Conservation (phyloP, 2,329 filamentous ascomycete species). For the Ophiostoma australiae region DNA sequence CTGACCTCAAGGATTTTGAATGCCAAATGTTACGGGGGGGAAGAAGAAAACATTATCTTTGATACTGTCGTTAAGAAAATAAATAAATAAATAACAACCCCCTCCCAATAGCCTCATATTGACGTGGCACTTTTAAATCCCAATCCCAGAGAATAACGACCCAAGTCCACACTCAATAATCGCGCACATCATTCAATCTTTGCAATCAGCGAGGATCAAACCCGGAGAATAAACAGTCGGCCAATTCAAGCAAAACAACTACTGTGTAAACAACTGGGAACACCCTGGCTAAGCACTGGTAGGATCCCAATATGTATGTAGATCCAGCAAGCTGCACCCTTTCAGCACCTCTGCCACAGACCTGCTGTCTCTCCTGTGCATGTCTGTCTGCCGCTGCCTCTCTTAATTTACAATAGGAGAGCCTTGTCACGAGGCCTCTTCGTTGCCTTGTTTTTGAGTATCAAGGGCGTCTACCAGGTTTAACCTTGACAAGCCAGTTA, state of each 20-base stretch:
- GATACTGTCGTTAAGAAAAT: too few species aligned
- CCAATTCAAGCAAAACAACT: too few species aligned
- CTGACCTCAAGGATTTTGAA: too few species aligned
- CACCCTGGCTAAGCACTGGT: not conserved
- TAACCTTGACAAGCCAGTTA: too few species aligned
- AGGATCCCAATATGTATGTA: too few species aligned
- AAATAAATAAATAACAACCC: too few species aligned
- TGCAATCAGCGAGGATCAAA: not conserved
- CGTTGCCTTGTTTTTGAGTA: not conserved
- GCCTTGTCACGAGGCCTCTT: not conserved
- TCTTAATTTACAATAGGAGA: not conserved
- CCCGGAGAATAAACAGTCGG: not conserved
- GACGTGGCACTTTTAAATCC: not conserved
- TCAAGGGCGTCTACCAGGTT: too few species aligned
- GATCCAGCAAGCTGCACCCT: too few species aligned
- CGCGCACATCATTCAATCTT: not conserved
- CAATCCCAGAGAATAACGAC: too few species aligned
- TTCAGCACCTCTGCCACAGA: not conserved
- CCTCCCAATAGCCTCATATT: not conserved
- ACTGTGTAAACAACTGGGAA: not conserved
- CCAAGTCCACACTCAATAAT: not conserved
- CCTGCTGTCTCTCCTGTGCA: not conserved
- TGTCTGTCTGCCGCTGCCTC: not conserved
- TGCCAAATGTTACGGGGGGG: too few species aligned
- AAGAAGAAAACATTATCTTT: too few species aligned